These are phyloP conservation scores for Lichtheimia corymbifera DNA, from an alignment of 371 early-diverging fungal species.

Conservation along the genomic window DNA sequence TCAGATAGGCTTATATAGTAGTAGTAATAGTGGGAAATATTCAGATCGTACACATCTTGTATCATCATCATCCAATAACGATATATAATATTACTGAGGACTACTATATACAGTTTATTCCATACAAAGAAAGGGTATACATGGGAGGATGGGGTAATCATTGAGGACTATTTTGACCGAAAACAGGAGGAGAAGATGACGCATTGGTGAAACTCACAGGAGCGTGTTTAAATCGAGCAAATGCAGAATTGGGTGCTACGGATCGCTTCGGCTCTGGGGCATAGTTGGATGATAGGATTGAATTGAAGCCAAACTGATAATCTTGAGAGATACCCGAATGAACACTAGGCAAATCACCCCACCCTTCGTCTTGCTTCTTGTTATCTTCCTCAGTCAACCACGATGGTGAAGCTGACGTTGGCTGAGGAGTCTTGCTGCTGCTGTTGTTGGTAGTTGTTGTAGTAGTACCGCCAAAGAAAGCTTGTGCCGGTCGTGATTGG, in stretches of 20 bases:
- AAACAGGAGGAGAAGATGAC: neutral
- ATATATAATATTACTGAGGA: neutral
- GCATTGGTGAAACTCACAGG: neutral
- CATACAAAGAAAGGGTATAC: neutral
- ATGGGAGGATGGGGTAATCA: neutral
- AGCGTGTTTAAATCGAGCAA: neutral
- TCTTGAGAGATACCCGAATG: neutral
- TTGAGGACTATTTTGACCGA: neutral
- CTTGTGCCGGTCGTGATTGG: neutral
- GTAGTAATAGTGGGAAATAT: neutral
- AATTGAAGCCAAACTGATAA: neutral
- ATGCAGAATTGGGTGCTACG: neutral
- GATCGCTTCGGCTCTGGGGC: neutral
- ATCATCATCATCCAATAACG: neutral
- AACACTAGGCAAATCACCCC: neutral
- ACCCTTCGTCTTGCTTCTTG: neutral
- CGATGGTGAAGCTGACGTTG: neutral
- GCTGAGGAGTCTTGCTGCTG: neutral
- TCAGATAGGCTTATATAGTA: slow-evolving; percentile 5
- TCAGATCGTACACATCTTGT: slow-evolving; percentile 1
- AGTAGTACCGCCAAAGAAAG: neutral
- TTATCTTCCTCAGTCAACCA: neutral
- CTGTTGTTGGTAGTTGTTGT: neutral
- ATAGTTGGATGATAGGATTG: neutral
- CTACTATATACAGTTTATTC: neutral